Evolutionary conservation across 2,329 filamentous ascomycete genomes (phyloP).

Genomic region (Zymoseptoria crescenta): DNA sequence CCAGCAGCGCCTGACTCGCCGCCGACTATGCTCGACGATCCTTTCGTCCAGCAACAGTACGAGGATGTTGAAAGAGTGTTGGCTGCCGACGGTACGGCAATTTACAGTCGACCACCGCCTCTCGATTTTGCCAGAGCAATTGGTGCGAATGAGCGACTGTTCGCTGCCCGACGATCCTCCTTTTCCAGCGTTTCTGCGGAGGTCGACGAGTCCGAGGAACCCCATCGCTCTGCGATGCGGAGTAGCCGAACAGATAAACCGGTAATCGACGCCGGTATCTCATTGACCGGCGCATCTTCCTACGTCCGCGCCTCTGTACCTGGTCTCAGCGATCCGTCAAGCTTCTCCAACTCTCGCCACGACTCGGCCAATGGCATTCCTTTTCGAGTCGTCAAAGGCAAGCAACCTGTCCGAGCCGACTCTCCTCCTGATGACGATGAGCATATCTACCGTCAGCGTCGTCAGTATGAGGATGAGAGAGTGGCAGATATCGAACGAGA

Average conservation of each 20-base stretch:
- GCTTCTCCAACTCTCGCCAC: slow-evolving; percentile 6
- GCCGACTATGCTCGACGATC: background rate
- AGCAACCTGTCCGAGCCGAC: slow-evolving; percentile 1
- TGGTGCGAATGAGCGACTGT: slow-evolving; percentile 13
- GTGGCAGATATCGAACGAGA: background rate
- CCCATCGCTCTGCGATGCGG: background rate
- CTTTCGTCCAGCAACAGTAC: background rate
- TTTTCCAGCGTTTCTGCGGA: slow-evolving; percentile 11
- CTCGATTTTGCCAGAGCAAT: slow-evolving; percentile 13
- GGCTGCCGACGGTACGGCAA: slow-evolving; percentile 18
- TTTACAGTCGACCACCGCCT: slow-evolving; percentile 18
- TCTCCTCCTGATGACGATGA: background rate
- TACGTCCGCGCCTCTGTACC: slow-evolving; percentile 10
- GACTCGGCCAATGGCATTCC: slow-evolving; percentile 12
- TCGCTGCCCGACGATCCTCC: slow-evolving; percentile 8
- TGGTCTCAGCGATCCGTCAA: slow-evolving; percentile 15
- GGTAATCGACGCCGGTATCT: slow-evolving; percentile 5
- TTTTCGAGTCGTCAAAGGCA: background rate
- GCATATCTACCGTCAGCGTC: background rate
- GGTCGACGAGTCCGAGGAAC: slow-evolving; percentile 10
- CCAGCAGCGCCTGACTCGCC: slow-evolving; percentile 16
- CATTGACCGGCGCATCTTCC: slow-evolving; percentile 1
- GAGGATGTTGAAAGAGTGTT: slow-evolving; percentile 6
- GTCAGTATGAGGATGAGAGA: background rate
- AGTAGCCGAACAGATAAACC: slow-evolving; percentile 6